Evolutionary conservation across 2,329 filamentous ascomycete genomes (phyloP), one percentile per base, ranked within the genome.

Genomic region (Penicillium psychrosexuale): DNA sequence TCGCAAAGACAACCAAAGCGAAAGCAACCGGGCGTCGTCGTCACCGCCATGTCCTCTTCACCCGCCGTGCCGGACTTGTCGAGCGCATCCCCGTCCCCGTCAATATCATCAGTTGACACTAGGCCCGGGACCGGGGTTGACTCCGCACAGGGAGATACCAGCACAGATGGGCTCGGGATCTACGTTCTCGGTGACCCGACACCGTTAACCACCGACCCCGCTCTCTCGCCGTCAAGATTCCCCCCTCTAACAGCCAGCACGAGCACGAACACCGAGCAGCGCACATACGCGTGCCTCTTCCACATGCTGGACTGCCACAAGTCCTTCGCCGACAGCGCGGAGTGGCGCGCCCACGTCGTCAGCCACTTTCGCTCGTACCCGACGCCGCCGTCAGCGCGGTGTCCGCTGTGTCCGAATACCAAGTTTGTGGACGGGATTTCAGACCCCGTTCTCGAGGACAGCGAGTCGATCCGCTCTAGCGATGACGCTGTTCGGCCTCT

Each of bases 261-360:
- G 22, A 24, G 22, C 22, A 24, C 19, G 2, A 19, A 2, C 19
- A 2, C 30, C 47, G 38, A 51, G 7, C 47, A 44, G 15, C 60
- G 59, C 38, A 55, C 53, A 33, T 75, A 73, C 54, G 61, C 62
- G 22, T 78, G 76, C 54, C 68, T 78, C n/a, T 78, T 78, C 66
- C 72, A 77, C 55, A 69, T 76, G 52, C 67, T 78, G 8, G 71
- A 76, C 59, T 78, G 76, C 59, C 66, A 73, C 11, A 65, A 72
- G 45, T 68, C 67, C 11, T 77, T 77, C 54, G 66, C 71, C 40
- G 68, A 73, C 38, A 62, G 65, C 28, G 65, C 70, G 7, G 58
- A 71, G 31, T 78, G 76, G 75, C 74, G 73, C 48, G 73, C 66
- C 8, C 76, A 78, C 59, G 74, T 78, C 43, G 67, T 75, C 24